phyloP scores from a whole-genome alignment of 495 filamentous ascomycete genomes.

The Paragyromitra xinjiangensis region DNA sequence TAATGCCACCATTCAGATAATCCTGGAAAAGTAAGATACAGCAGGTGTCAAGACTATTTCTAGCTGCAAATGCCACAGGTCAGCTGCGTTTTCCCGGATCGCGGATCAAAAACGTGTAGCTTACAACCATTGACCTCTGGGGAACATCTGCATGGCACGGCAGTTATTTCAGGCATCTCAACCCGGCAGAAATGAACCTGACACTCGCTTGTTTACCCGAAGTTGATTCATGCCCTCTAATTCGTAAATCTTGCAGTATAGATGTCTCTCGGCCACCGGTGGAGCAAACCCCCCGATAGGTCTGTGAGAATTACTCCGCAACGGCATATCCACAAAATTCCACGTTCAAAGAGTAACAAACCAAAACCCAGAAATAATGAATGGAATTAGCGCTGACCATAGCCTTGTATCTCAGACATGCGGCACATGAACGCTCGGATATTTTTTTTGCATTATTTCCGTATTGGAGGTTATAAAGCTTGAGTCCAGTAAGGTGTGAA shows the following conservation, averaged over 20 bases:
- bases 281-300: background rate
- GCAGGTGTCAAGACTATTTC: background rate
- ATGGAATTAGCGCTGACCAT: background rate
- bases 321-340: background rate
- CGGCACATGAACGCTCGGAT: constrained; percentile 29
- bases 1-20: background rate
- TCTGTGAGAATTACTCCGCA: background rate
- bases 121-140: background rate
- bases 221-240: background rate
- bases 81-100: background rate
- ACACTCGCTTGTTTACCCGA: constrained; percentile 12
- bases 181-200: constrained; percentile 3
- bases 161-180: constrained; percentile 10
- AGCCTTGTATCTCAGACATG: constrained; percentile 3
- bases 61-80: background rate
- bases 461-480: background rate
- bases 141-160: background rate
- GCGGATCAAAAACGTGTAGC: background rate
- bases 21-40: background rate
- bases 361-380: background rate
- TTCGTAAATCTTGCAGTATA: constrained; percentile 4
- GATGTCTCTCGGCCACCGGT: background rate
- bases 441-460: background rate
- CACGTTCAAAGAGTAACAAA: background rate
- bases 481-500: background rate